Conservation (phyloP, 2,329 filamentous ascomycete genomes). For the Arthrobotrys sinensis region DNA sequence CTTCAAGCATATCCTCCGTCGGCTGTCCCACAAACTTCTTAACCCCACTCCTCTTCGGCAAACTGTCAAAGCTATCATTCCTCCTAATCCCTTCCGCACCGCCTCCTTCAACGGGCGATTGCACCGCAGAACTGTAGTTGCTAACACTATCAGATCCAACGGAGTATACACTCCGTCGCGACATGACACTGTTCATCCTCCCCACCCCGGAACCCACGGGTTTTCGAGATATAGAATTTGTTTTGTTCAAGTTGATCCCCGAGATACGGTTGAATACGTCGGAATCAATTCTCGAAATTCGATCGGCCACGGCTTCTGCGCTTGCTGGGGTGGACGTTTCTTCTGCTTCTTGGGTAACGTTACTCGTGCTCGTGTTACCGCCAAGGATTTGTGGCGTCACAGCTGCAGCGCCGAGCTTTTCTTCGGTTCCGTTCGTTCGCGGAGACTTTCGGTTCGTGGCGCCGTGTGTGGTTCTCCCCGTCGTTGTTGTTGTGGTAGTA, state of each 20-base stretch:
- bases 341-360: neutral
- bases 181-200: conserved; percentile 27
- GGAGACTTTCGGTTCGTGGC: conserved; percentile 8
- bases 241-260: neutral
- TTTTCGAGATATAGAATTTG: conserved; percentile 23
- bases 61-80: neutral
- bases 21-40: conserved; percentile 59
- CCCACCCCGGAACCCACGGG: conserved; percentile 21
- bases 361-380: conserved; percentile 12
- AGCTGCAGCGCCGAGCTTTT: neutral
- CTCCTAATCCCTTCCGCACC: neutral
- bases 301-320: conserved; percentile 32
- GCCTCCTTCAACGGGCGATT: conserved; percentile 18
- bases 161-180: conserved; percentile 29
- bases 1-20: conserved; percentile 58
- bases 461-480: neutral
- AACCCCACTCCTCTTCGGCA: conserved; percentile 40
- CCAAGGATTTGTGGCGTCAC: conserved; percentile 19
- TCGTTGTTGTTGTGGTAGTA: neutral
- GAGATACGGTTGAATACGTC: conserved; percentile 45
- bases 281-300: conserved; percentile 39
- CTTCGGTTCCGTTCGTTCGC: conserved; percentile 8
- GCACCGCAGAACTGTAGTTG: conserved; percentile 34
- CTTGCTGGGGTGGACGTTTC: conserved; percentile 9
- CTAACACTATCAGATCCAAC: conserved; percentile 18